phyloP scores from a whole-genome alignment of 768 basidiomycete species.

The Leccinum subgranulosum region DNA sequence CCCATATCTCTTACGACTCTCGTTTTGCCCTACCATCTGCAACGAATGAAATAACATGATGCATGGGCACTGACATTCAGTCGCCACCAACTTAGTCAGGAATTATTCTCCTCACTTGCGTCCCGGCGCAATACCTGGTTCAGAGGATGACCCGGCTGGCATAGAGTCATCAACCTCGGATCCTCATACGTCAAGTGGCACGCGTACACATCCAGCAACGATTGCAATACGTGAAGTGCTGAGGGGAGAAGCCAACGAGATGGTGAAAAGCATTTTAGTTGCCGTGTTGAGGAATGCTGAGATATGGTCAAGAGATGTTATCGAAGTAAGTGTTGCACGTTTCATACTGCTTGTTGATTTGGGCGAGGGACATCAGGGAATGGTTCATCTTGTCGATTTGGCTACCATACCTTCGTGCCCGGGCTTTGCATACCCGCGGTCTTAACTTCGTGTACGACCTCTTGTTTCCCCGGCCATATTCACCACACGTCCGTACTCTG shows the following conservation, averaged over 20 bases:
- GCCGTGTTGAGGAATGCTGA: conserved; percentile 32
- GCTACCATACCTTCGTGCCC: not conserved
- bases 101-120: conserved; percentile 88
- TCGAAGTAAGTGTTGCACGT: conserved; percentile 23
- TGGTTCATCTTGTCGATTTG: conserved; percentile 49
- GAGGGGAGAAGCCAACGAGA: conserved; percentile 62
- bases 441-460: too few species aligned
- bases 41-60: conserved; percentile 21
- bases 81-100: conserved; percentile 84
- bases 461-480: not conserved
- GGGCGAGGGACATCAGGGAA: conserved; percentile 14
- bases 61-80: conserved; percentile 70
- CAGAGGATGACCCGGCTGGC: conserved; percentile 6
- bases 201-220: conserved; percentile 62
- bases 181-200: conserved; percentile 44
- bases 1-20: conserved; percentile 20
- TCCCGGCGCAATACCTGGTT: conserved; percentile 18
- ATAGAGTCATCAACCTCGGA: conserved; percentile 1
- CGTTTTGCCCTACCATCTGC: conserved; percentile 31
- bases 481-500: not conserved
- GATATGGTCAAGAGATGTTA: conserved; percentile 61
- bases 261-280: conserved; percentile 58
- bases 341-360: conserved; percentile 3
- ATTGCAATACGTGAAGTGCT: conserved; percentile 66
- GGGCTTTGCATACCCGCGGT: not conserved